phyloP scores from a whole-genome alignment of 2,329 filamentous ascomycete genomes.

The Penicillium oxalicum region DNA sequence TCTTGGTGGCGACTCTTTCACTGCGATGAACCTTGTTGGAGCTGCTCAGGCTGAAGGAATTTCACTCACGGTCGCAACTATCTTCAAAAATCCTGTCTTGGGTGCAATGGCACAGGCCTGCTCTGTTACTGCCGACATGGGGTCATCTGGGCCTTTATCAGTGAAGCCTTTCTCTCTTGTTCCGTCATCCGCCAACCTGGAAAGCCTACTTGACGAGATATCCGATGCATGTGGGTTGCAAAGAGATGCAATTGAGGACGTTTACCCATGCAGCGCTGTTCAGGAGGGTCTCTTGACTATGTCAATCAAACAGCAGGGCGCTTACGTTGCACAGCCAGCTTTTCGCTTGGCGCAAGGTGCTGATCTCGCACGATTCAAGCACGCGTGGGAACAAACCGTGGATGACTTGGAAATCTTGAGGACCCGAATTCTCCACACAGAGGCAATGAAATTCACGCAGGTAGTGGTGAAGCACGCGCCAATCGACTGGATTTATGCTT shows the following conservation, averaged over 20 bases:
- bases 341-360: constrained; percentile 36
- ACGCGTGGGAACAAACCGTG: constrained; percentile 43
- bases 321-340: constrained; percentile 45
- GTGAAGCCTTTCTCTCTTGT: constrained; percentile 28
- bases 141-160: neutral
- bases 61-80: constrained; percentile 37
- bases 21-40: constrained; percentile 43
- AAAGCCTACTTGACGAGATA: constrained; percentile 24
- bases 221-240: constrained; percentile 28
- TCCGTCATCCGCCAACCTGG: constrained; percentile 14
- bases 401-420: constrained; percentile 44
- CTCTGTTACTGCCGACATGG: constrained; percentile 3
- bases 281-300: constrained; percentile 45
- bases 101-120: constrained; percentile 38
- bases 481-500: constrained; percentile 31
- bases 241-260: constrained; percentile 28
- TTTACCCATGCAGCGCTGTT: constrained; percentile 41
- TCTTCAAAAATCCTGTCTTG: constrained; percentile 42
- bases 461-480: constrained; percentile 33
- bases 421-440: constrained; percentile 42
- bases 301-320: constrained; percentile 43
- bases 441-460: constrained; percentile 34
- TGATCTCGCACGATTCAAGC: constrained; percentile 41
- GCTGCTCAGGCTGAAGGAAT: constrained; percentile 37
- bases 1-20: constrained; percentile 44